Percentiles rank a stretch among this genome's conserved stretches.
These are phyloP conservation scores for Plasmodium vinckei DNA, from an alignment of 169 alveolate genomes.

Conservation along the genomic window DNA sequence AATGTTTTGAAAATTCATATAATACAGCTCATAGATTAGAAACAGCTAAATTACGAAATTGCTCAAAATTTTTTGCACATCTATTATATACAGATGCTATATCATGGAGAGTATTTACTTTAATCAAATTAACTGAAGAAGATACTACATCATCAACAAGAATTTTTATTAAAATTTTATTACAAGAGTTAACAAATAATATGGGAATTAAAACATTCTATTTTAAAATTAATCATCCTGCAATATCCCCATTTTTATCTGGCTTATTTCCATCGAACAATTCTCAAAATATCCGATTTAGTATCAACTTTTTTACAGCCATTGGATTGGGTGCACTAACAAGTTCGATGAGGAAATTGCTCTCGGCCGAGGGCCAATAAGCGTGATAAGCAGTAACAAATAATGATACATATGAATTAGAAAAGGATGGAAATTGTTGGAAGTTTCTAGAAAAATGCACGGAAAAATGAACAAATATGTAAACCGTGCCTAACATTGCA, in stretches of 20 bases:
- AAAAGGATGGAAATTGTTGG: background rate
- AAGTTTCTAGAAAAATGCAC: too few relatives aligned
- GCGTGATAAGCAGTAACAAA: background rate
- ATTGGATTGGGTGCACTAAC: constrained; percentile 97
- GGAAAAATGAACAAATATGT: too few relatives aligned
- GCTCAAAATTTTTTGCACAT: constrained; percentile 97
- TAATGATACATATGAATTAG: background rate
- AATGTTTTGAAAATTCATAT: constrained; percentile 88
- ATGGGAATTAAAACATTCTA: constrained; percentile 87
- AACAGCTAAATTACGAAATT: constrained; percentile 96
- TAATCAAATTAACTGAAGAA: constrained; percentile 95
- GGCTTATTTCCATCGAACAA: constrained; percentile 96
- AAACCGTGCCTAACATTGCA: too few relatives aligned
- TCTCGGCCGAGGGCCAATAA: constrained; percentile 38
- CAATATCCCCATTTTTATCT: constrained; percentile 87
- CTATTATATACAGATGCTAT: constrained; percentile 92
- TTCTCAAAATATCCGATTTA: constrained; percentile 95
- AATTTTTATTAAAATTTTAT: constrained; percentile 95
- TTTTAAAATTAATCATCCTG: constrained; percentile 88
- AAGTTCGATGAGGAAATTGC: constrained; percentile 91
- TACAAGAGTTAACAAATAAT: constrained; percentile 94
- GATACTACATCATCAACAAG: constrained; percentile 97
- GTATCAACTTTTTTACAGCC: constrained; percentile 98
- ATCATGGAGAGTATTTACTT: constrained; percentile 88
- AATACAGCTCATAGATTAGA: constrained; percentile 95